Evolutionary conservation across 495 filamentous ascomycete species (phyloP).

Genomic region (Coniosporium apollinis): DNA sequence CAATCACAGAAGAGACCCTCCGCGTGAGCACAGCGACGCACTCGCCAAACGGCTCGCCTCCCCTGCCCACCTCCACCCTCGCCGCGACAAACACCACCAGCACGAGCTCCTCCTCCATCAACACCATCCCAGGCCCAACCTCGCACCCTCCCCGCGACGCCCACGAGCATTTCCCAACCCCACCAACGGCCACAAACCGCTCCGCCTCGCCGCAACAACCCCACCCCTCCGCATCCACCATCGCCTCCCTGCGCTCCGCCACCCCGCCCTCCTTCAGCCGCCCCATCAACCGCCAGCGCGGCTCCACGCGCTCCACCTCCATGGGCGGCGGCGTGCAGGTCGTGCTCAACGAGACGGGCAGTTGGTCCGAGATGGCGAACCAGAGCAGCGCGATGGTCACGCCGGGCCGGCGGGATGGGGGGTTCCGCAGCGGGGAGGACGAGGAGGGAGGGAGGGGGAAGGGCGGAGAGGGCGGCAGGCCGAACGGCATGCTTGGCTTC

Average conservation of each 20-base stretch:
- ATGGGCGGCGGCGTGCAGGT: conserved; percentile 80
- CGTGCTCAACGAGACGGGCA: conserved; percentile 71
- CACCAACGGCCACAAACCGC: conserved; percentile 15
- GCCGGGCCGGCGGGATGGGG: no score
- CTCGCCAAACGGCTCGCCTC: conserved; percentile 23
- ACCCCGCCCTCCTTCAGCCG: conserved; percentile 1
- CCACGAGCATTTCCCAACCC: no score
- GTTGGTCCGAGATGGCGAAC: conserved; percentile 78
- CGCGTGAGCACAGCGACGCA: conserved; percentile 22
- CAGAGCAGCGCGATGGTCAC: conserved; percentile 57
- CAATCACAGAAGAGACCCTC: no score
- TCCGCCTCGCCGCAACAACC: conserved; percentile 3
- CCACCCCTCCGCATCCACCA: conserved; percentile 5
- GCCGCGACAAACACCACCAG: conserved; percentile 5
- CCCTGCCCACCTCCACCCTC: conserved; percentile 10
- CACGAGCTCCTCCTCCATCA: conserved; percentile 7
- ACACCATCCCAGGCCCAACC: neutral
- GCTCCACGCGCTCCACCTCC: conserved; percentile 45
- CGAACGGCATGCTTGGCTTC: conserved; percentile 76
- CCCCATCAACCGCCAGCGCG: conserved; percentile 23
- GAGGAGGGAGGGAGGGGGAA: conserved; percentile 14
- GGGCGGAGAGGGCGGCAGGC: conserved; percentile 31
- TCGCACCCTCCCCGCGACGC: neutral
- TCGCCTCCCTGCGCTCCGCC: conserved; percentile 10
- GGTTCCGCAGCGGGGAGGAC: conserved; percentile 26